Conservation (phyloP, 352 stramenopile species). For the Globisporangium acanthophoron region DNA sequence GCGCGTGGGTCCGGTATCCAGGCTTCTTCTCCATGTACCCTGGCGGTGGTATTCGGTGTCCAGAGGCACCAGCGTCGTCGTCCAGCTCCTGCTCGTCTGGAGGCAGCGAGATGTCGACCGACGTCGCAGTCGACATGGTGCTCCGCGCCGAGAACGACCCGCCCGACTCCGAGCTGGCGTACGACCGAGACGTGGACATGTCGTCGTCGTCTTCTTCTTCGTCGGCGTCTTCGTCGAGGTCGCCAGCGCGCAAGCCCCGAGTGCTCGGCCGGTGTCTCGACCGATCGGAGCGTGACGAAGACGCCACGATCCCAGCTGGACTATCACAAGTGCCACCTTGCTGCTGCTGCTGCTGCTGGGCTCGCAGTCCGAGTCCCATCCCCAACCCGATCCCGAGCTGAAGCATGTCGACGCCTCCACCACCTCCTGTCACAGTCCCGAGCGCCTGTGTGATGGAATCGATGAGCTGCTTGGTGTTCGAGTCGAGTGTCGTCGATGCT, state of each 20-base stretch:
- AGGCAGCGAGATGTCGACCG: slow-evolving; percentile 41
- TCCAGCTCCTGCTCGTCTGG: slow-evolving; percentile 48
- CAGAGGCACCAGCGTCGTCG: not conserved
- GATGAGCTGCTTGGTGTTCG: slow-evolving; percentile 63
- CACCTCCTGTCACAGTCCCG: slow-evolving; percentile 33
- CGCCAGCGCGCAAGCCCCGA: not conserved
- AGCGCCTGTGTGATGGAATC: slow-evolving; percentile 72
- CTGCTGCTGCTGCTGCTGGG: slow-evolving; percentile 34
- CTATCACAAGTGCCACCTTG: not conserved
- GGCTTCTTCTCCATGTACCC: slow-evolving; percentile 46
- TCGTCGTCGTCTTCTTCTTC: slow-evolving; percentile 21
- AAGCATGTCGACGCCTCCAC: slow-evolving; percentile 52
- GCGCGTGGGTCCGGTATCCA: slow-evolving; percentile 46
- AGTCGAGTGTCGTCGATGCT: slow-evolving; percentile 20
- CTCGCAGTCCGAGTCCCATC: slow-evolving; percentile 84
- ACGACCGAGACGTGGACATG: slow-evolving; percentile 21
- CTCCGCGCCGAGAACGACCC: slow-evolving; percentile 25
- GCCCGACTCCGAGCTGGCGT: slow-evolving; percentile 20
- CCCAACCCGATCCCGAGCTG: slow-evolving; percentile 84
- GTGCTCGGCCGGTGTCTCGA: not conserved
- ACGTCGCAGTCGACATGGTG: slow-evolving; percentile 32
- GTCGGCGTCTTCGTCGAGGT: slow-evolving; percentile 10
- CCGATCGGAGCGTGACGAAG: slow-evolving; percentile 8
- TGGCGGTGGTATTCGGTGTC: slow-evolving; percentile 8
- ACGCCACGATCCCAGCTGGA: slow-evolving; percentile 1